Evolutionary conservation across 495 filamentous ascomycete species (phyloP), one percentile per base, ranked within the genome.

Genomic region (Platismatia glauca): DNA sequence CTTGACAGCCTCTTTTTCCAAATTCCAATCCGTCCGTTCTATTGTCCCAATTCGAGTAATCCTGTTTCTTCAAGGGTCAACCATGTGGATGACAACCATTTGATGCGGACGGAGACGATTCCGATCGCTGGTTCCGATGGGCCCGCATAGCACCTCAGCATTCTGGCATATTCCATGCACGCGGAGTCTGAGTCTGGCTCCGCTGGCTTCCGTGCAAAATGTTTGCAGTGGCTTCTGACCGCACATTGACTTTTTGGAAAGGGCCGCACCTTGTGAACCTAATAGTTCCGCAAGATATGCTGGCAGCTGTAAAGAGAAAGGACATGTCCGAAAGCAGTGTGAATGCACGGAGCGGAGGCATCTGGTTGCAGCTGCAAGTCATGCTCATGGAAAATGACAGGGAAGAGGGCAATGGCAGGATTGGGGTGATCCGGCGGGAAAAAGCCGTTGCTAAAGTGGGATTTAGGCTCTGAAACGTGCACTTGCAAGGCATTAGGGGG

Each of bases 401-500:
- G 44, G 44, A 11, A n/a, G n/a, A n/a, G n/a, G n/a, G n/a, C n/a
- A n/a, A n/a, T n/a, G n/a, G n/a, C n/a, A n/a, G n/a, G n/a, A n/a
- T 43, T 43, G 4, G 48, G 27, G 15, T 52, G 27, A 13, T 27
- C 48, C 13, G 24, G 27, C 24, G 48, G 48, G 48, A 53, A 53
- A 53, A 53, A 53, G 29, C 50, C 50, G 50, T 53, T 53, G 50
- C 24, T 52, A 33, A 33, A 29, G 24, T 53, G 7, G 29, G 27
- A 53, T 53, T 53, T 53, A 53, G 50, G 29, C 24, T 34, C 50
- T 18, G 50, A 53, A 53, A 53, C 50, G 50, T 5, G 27, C 29
- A 53, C 0, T 33, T 33, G n/a, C 41, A 44, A 22, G 39, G 16
- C n/a, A n/a, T n/a, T n/a, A n/a, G n/a, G n/a, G n/a, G n/a, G n/a